Evolutionary conservation across 1,284 basidiomycete genomes (phyloP), one percentile per base, ranked within the genome.

Genomic region (Trametes sp.): DNA sequence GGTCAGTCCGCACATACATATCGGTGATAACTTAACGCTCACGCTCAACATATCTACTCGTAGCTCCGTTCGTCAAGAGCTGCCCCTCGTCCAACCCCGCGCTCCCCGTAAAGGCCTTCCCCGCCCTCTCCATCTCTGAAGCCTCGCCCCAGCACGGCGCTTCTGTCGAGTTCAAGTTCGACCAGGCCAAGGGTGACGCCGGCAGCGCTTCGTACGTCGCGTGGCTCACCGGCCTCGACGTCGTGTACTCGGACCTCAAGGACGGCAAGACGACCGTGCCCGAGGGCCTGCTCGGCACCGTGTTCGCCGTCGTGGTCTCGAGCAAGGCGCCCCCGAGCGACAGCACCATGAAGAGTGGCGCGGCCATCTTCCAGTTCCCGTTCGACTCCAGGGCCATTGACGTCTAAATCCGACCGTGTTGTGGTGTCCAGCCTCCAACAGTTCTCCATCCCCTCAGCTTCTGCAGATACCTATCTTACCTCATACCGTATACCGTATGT

Each of bases 1-100:
- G 79, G 53, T 46, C 21, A 42, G 49, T 48, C 24, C 54, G 2
- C 21, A 8, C 36, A 57, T 41, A 35, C 16, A 38, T 11, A 16
- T n/a, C 9, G 9, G 23, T 5, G 6, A 21, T 36, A 9, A 14
- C 26, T 11, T 13, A 13, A 24, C 50, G 14, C 36, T 19, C 35
- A 33, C 8, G 26, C 54, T 36, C n/a, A 31, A 21, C 16, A 59
- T 5, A 14, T 26, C 26, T 16, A 11, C 52, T 61, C 50, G 26
- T 61, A 72, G 56, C 63, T 4, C 21, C 42, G 9, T 66, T 69
- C 55, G 69, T 72, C 56, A 50, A 52, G 49, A 54, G 54, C 26
- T 82, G 81, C 75, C 81, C 81, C 5, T 46, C 56, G 24, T 70
- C 74, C 54, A 81, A 81, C 75, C 74, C 78, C 7, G 67, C 74